These are phyloP conservation scores for Aurifilum marmelostoma DNA, from an alignment of 2,329 filamentous ascomycete genomes.

Conservation along the genomic window DNA sequence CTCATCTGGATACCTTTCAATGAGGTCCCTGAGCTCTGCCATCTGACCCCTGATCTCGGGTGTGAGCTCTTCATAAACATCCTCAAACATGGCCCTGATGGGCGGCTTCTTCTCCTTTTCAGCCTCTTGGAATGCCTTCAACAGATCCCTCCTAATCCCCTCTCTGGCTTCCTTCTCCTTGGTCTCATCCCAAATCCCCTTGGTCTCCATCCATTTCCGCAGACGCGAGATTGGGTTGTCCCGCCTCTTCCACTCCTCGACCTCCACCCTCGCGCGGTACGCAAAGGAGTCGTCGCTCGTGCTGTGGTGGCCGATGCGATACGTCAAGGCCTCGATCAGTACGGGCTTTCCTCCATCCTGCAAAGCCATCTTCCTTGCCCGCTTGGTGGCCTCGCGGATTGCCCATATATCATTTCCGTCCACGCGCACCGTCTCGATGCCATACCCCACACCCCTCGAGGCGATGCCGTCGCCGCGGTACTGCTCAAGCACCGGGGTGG, in stretches of 20 bases:
- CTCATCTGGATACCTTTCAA: constrained; percentile 87
- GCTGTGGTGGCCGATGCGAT: constrained; percentile 94
- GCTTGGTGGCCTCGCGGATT: constrained; percentile 68
- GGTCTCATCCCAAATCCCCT: constrained; percentile 81
- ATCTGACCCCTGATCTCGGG: constrained; percentile 67
- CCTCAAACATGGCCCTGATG: constrained; percentile 75
- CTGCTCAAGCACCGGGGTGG: constrained; percentile 77
- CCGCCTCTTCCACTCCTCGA: constrained; percentile 77
- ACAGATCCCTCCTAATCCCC: constrained; percentile 57
- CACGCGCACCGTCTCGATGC: constrained; percentile 81
- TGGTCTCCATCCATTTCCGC: constrained; percentile 76
- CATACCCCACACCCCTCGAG: constrained; percentile 75
- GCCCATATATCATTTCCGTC: constrained; percentile 85
- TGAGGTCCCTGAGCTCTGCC: constrained; percentile 69
- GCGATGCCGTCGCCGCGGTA: constrained; percentile 84
- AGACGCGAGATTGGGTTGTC: constrained; percentile 44
- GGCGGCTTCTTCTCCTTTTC: constrained; percentile 81
- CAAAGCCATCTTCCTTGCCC: constrained; percentile 77
- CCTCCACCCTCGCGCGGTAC: constrained; percentile 89
- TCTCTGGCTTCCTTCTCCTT: constrained; percentile 64
- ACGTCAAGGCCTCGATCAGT: constrained; percentile 94
- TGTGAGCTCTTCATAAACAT: constrained; percentile 87
- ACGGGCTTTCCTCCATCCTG: constrained; percentile 80
- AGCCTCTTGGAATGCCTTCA: constrained; percentile 82
- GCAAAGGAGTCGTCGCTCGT: constrained; percentile 97